These are phyloP conservation scores for Exophiala sp. DNA, from an alignment of 2,329 filamentous ascomycete species.

Conservation along the genomic window DNA sequence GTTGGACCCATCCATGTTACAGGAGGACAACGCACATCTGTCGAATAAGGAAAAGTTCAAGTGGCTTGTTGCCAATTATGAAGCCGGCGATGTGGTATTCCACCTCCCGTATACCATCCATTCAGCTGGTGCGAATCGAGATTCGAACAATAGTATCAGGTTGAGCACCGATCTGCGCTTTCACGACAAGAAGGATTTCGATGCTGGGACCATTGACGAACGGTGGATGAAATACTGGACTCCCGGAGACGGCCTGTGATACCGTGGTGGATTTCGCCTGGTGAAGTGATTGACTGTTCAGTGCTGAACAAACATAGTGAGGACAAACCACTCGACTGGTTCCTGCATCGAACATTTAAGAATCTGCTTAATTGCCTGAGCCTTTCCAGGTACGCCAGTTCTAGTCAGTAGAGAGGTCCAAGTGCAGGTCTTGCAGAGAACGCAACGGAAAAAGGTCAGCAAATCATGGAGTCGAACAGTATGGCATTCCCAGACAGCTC, in stretches of 20 bases:
- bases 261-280: too few species aligned
- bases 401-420: too few species aligned
- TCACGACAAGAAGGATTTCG: constrained; percentile 29
- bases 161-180: constrained; percentile 44
- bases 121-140: constrained; percentile 21
- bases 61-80: constrained; percentile 37
- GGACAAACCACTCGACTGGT: too few species aligned
- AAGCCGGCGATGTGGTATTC: constrained; percentile 42
- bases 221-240: constrained; percentile 39
- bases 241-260: constrained; percentile 34
- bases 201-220: constrained; percentile 35
- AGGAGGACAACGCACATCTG: constrained; percentile 6
- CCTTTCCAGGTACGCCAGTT: too few species aligned
- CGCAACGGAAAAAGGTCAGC: too few species aligned
- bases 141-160: constrained; percentile 37
- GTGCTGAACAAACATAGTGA: too few species aligned
- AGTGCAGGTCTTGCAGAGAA: too few species aligned
- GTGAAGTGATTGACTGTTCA: too few species aligned
- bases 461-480: too few species aligned
- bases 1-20: constrained; percentile 8
- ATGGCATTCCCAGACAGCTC: too few species aligned
- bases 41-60: constrained; percentile 7
- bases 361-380: too few species aligned
- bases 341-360: too few species aligned
- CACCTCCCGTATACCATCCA: constrained; percentile 45